Evolutionary conservation across 768 basidiomycete genomes (phyloP).

Genomic region (Trametes maxima): DNA sequence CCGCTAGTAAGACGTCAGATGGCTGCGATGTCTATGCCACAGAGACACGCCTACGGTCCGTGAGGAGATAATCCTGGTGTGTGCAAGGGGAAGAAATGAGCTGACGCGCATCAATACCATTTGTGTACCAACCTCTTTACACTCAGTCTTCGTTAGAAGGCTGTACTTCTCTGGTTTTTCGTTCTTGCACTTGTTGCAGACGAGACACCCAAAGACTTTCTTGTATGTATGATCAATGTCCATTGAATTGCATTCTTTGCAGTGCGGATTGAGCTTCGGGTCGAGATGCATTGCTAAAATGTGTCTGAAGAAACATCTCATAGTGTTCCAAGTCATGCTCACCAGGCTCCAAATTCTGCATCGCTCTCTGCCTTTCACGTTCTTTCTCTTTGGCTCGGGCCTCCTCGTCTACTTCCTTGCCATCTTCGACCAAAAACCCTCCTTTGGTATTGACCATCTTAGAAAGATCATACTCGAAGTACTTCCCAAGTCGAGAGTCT

Average conservation of each 20-base stretch:
- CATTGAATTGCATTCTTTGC: slow-evolving; percentile 81
- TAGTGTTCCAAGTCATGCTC: slow-evolving; percentile 31
- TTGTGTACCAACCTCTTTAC: slow-evolving; percentile 74
- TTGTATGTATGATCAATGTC: slow-evolving; percentile 85
- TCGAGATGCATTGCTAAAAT: slow-evolving; percentile 77
- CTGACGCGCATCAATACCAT: not conserved
- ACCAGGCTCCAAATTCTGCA: slow-evolving; percentile 79
- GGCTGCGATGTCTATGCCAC: not conserved
- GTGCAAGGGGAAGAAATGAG: not conserved
- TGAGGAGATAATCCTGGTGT: slow-evolving; percentile 68
- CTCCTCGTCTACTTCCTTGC: slow-evolving; percentile 78
- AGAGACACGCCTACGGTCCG: slow-evolving; percentile 67
- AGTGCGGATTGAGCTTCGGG: slow-evolving; percentile 74
- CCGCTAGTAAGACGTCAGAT: slow-evolving; percentile 53
- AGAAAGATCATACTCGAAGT: slow-evolving; percentile 96
- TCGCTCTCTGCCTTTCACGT: slow-evolving; percentile 74
- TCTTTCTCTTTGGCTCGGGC: slow-evolving; percentile 76
- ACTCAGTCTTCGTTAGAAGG: slow-evolving; percentile 96
- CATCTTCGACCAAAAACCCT: slow-evolving; percentile 91
- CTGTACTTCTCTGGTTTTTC: slow-evolving; percentile 91
- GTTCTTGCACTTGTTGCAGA: slow-evolving; percentile 91
- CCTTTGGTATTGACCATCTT: slow-evolving; percentile 98
- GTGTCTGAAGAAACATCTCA: not conserved
- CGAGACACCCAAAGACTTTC: slow-evolving; percentile 80
- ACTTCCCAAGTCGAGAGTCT: slow-evolving; percentile 81